These are phyloP conservation scores for Penicillium brevicompactum DNA, from an alignment of 2,329 filamentous ascomycete genomes.

Conservation along the genomic window DNA sequence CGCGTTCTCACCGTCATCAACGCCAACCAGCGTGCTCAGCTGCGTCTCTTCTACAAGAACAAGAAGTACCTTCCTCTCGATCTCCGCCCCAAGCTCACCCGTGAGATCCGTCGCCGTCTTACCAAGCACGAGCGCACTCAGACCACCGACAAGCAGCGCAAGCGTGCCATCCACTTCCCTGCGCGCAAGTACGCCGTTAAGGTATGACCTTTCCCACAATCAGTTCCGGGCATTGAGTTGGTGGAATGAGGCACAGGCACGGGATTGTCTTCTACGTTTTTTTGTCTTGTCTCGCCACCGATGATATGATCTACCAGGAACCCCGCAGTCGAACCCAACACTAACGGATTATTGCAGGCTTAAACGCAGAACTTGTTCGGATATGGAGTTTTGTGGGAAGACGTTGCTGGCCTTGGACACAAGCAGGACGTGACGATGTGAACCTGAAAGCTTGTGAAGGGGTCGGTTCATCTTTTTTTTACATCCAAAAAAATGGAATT, in stretches of 20 bases:
- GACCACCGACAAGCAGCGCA: conserved; percentile 92
- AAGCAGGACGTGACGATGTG: conserved; percentile 31
- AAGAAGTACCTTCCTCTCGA: conserved; percentile 99
- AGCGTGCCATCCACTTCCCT: conserved; percentile 94
- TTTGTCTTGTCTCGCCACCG: neutral
- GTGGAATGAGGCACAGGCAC: neutral
- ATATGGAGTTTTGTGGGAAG: conserved; percentile 41
- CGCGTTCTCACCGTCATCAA: conserved; percentile 99
- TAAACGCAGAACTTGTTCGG: conserved; percentile 34
- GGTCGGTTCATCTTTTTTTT: conserved; percentile 35
- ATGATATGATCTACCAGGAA: neutral
- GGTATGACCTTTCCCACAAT: conserved; percentile 57
- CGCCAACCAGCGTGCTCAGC: conserved; percentile 97
- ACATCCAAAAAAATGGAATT: conserved; percentile 36
- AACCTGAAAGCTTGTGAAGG: conserved; percentile 34
- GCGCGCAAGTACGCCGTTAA: conserved; percentile 99
- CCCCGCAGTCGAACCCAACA: neutral
- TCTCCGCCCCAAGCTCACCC: conserved; percentile 97
- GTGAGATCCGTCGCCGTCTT: conserved; percentile 93
- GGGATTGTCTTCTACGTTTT: neutral
- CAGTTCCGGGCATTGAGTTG: neutral
- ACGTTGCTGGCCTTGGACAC: conserved; percentile 33
- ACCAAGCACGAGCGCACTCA: conserved; percentile 85
- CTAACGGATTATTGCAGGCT: conserved; percentile 27
- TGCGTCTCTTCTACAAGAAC: conserved; percentile 99